These are phyloP conservation scores for Termitomyces sp. DNA, from an alignment of 768 basidiomycete species.

Conservation along the genomic window DNA sequence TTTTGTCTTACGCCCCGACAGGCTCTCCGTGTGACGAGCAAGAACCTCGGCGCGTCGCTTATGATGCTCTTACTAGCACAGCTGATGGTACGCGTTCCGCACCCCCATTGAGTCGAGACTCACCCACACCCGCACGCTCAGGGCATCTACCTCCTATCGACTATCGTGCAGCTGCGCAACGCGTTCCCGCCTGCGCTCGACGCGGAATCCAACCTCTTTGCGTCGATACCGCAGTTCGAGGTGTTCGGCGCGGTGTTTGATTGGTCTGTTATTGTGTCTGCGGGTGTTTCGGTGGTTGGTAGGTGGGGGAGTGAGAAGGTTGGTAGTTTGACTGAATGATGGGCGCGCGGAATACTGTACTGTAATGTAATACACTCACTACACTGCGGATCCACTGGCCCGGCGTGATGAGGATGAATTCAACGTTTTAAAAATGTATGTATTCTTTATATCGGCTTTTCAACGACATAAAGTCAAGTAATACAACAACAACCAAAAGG, in stretches of 20 bases:
- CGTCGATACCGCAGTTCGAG: conserved; percentile 68
- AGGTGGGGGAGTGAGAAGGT: conserved; percentile 52
- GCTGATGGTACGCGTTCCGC: conserved; percentile 65
- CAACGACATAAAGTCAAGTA: neutral
- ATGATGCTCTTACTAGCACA: conserved; percentile 77
- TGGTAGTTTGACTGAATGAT: conserved; percentile 22
- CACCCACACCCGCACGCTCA: too few species aligned
- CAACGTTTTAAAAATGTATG: conserved; percentile 1
- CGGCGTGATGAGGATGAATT: neutral
- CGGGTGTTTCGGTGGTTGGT: conserved; percentile 36
- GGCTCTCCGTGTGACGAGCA: conserved; percentile 60
- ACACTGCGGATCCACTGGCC: too few species aligned
- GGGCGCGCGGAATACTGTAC: too few species aligned
- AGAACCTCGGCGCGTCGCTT: conserved; percentile 66
- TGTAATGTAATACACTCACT: too few species aligned
- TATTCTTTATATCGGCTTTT: conserved; percentile 2
- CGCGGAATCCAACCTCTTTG: conserved; percentile 46
- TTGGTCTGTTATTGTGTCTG: conserved; percentile 62
- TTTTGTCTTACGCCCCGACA: too few species aligned
- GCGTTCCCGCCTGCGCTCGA: conserved; percentile 64
- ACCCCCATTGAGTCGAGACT: too few species aligned
- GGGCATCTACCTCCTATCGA: conserved; percentile 82
- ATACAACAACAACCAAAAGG: conserved; percentile 2
- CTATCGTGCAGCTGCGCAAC: conserved; percentile 75
- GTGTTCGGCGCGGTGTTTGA: conserved; percentile 74